Base-by-base conservation (phyloP, 345 rosid species). In the Pistacia vera region DNA sequence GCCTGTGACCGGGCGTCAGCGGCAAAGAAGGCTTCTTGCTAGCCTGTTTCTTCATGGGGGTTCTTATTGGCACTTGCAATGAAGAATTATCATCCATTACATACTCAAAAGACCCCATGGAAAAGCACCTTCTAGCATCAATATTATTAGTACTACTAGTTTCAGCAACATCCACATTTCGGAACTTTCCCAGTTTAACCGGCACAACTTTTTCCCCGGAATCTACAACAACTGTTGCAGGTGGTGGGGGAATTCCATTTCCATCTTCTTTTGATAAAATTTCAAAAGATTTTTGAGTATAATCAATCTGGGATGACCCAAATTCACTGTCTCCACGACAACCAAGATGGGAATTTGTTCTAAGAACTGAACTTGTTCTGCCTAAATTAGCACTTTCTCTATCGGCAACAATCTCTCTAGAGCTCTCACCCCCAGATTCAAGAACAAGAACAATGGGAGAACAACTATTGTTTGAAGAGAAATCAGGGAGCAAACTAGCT, bases 61-160 rank as follows among this genome's bases (percentile, higher is more conserved):
- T 83, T 77, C 84, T 81, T 56, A 97, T 87, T 22, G 97, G 92
- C 48, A 97, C 99, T 80, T 87, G 88, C 88, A 97, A 84, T 54
- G 80, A 73, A 17, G 94, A 83, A 64, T 85, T 85, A 75, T 91
- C 95, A 64, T 94, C 97, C 97, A 94, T 86, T 30, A 94, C 91
- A 72, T 97, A 97, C 91, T 92, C 97, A 76, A 89, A 94, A n/a
- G 97, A 92, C 22, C 97, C 99, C 99, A 96, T 94, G 12, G 99
- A 96, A 59, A 87, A 91, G 76, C 99, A 96, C 73, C 98, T 92
- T 75, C 99, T 86, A 12, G 84, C 84, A 68, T 86, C 97, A 51
- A 86, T 81, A 73, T 77, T 90, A 25, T 76, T 82, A 54, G 66
- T 80, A 75, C 88, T 83, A 70, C 83, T 77, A 17, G 83, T 89